These are phyloP conservation scores for Ricinus communis DNA, from an alignment of 345 rosid species.

Conservation along the genomic window DNA sequence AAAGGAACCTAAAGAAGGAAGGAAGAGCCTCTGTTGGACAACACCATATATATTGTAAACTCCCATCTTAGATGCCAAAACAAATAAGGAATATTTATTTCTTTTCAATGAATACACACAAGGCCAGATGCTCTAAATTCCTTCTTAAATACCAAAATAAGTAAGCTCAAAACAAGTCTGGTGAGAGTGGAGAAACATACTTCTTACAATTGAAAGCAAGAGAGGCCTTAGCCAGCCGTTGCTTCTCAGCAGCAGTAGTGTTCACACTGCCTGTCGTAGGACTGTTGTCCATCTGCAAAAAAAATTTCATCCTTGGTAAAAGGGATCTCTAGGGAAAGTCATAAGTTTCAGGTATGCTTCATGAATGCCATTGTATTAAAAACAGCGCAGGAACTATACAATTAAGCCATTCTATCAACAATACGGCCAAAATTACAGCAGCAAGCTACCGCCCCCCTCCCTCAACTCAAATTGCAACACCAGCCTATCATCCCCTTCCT, in stretches of 20 bases:
- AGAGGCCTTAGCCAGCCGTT: constrained; percentile 81
- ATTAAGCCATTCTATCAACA: neutral
- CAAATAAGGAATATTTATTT: no score
- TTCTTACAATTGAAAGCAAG: constrained; percentile 92
- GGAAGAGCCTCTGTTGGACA: neutral
- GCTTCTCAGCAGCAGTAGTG: constrained; percentile 78
- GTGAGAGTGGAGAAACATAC: constrained; percentile 45
- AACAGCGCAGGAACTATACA: neutral
- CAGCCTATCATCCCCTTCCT: neutral
- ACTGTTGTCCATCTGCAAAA: constrained; percentile 82
- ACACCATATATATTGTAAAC: no score
- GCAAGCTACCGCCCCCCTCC: neutral
- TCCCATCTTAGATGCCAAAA: no score
- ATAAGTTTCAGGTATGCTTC: constrained; percentile 10
- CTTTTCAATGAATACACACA: no score
- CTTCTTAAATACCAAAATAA: neutral
- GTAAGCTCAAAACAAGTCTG: no score
- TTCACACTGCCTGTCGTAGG: constrained; percentile 97
- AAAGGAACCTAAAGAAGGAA: neutral
- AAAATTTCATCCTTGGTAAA: constrained; percentile 14
- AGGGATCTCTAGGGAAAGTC: neutral
- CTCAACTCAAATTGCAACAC: neutral
- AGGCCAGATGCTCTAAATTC: neutral
- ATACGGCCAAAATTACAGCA: neutral
- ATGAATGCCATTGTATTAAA: neutral